These are phyloP conservation scores for Caulochytrium protostelioides DNA, from an alignment of 371 early-diverging fungal genomes.

Conservation along the genomic window DNA sequence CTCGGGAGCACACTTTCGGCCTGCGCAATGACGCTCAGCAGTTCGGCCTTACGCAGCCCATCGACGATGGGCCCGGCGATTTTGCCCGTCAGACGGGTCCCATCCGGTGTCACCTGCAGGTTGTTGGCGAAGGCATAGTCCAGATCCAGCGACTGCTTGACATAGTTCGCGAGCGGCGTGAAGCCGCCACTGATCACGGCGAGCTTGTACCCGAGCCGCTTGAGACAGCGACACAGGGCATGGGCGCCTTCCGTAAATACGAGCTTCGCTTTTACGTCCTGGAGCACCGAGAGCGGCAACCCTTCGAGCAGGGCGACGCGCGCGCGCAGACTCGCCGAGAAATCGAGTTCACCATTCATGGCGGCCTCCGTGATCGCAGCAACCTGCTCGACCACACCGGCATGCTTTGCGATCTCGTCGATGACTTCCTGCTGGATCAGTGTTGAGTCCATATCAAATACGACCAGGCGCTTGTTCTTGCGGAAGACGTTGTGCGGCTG, in stretches of 20 bases:
- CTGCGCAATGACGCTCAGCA: conserved; percentile 81
- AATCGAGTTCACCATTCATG: conserved; percentile 88
- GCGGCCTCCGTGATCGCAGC: conserved; percentile 63
- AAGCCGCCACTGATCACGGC: conserved; percentile 94
- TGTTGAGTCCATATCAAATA: conserved; percentile 97
- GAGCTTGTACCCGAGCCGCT: conserved; percentile 72
- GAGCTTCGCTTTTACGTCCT: conserved; percentile 45
- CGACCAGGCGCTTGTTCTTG: conserved; percentile 71
- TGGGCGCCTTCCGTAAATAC: conserved; percentile 80
- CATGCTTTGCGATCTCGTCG: conserved; percentile 83
- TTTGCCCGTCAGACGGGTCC: conserved; percentile 55
- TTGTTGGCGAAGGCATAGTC: conserved; percentile 92
- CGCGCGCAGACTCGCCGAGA: conserved; percentile 66
- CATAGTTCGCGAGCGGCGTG: conserved; percentile 69
- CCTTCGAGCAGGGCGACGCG: conserved; percentile 73
- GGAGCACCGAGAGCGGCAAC: conserved; percentile 56
- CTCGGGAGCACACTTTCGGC: conserved; percentile 53
- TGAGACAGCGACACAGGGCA: conserved; percentile 63
- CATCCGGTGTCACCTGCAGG: conserved; percentile 63
- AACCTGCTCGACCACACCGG: conserved; percentile 76
- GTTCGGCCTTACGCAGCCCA: conserved; percentile 75
- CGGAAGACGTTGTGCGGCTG: conserved; percentile 72
- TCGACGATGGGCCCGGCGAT: conserved; percentile 74
- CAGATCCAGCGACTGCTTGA: conserved; percentile 64
- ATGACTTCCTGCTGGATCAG: conserved; percentile 94